These are phyloP conservation scores for Otatea glauca DNA, from an alignment of 176 grass and related monocot genomes.

Conservation along the genomic window DNA sequence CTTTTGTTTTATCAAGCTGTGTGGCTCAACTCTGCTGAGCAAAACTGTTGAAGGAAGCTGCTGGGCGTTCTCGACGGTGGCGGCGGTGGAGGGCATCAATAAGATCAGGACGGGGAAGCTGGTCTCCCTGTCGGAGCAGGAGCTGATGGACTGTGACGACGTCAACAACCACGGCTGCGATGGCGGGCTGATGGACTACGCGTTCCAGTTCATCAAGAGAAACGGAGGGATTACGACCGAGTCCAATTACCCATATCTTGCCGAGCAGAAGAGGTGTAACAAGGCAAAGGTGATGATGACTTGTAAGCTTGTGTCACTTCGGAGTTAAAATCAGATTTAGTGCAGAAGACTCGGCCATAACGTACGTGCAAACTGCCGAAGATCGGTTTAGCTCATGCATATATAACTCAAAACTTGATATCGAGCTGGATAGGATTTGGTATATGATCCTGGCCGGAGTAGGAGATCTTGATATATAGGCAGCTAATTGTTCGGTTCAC, in stretches of 20 bases:
- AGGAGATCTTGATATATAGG: no score
- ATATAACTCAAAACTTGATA: no score
- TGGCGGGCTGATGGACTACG: conserved; percentile 77
- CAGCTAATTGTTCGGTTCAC: no score
- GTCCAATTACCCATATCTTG: conserved; percentile 63
- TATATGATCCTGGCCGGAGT: no score
- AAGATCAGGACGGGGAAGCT: conserved; percentile 69
- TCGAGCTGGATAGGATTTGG: no score
- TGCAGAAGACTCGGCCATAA: no score
- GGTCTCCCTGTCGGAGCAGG: conserved; percentile 79
- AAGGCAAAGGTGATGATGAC: conserved; percentile 47
- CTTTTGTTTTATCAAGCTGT: no score
- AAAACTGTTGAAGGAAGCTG: conserved; percentile 59
- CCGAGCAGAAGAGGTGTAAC: conserved; percentile 50
- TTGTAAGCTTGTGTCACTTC: no score
- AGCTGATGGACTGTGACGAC: conserved; percentile 71
- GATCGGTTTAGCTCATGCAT: no score
- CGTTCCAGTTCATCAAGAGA: conserved; percentile 68
- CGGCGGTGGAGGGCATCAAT: conserved; percentile 79
- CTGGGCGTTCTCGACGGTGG: conserved; percentile 83
- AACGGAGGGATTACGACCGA: conserved; percentile 81
- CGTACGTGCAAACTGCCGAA: no score
- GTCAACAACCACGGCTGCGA: conserved; percentile 63
- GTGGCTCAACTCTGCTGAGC: not conserved
- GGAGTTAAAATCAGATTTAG: no score